Percentiles rank a stretch among this genome's conserved stretches.
phyloP scores from a whole-genome alignment of 1,284 basidiomycete species.

The Tilletia setariae region DNA sequence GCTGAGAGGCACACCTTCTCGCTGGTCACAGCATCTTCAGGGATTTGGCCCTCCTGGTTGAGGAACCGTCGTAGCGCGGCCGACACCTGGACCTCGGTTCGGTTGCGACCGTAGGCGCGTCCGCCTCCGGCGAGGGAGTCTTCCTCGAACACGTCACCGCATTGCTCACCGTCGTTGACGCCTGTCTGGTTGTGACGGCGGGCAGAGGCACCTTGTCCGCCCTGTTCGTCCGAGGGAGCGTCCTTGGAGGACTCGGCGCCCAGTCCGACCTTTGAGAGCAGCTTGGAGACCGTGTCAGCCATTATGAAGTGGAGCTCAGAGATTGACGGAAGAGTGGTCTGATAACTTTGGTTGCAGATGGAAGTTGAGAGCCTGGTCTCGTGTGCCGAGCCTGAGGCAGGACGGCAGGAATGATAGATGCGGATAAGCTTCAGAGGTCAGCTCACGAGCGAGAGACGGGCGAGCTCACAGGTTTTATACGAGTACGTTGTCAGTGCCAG shows the following conservation, averaged over 20 bases:
- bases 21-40: conserved; percentile 24
- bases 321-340: no score
- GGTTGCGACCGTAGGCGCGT: conserved; percentile 34
- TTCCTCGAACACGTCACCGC: conserved; percentile 40
- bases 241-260: conserved; percentile 9
- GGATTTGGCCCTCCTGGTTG: conserved; percentile 28
- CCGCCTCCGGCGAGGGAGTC: conserved; percentile 45
- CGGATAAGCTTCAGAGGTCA: no score
- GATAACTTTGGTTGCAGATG: no score
- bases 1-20: conserved; percentile 20
- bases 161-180: conserved; percentile 39
- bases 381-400: no score
- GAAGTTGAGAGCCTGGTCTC: no score
- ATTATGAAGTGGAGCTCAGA: neutral
- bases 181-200: conserved; percentile 6
- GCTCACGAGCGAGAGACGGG: no score
- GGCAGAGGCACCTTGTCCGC: neutral
- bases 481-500: no score
- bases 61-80: conserved; percentile 37
- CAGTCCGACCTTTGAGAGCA: conserved; percentile 8
- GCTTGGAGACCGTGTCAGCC: conserved; percentile 3
- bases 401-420: no score
- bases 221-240: neutral
- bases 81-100: conserved; percentile 35
- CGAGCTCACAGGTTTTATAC: no score